Evolutionary conservation across 2,329 filamentous ascomycete genomes (phyloP).

Genomic region (Exophiala viscosa): DNA sequence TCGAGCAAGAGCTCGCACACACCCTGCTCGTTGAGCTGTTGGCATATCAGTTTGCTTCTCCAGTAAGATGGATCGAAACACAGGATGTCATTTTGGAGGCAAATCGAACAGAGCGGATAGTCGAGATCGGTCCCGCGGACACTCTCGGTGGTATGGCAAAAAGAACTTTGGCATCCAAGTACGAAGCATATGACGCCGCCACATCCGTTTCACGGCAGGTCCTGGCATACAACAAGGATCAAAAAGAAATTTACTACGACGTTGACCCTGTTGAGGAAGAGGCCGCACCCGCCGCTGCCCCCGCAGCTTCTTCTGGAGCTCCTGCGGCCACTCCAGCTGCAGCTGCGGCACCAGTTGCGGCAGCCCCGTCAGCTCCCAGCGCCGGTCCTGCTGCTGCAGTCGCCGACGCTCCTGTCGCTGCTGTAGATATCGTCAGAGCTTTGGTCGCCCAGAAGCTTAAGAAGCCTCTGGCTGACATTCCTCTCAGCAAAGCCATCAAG

Average conservation of each 20-base stretch:
- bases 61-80: constrained; percentile 99
- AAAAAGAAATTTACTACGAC: constrained; percentile 99
- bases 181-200: constrained; percentile 96
- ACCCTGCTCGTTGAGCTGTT: constrained; percentile 97
- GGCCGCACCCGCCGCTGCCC: constrained; percentile 53
- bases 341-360: constrained; percentile 52
- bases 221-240: constrained; percentile 98
- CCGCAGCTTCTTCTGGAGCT: constrained; percentile 40
- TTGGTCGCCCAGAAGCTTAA: constrained; percentile 97
- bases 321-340: constrained; percentile 52
- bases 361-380: constrained; percentile 60
- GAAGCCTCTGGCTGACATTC: constrained; percentile 84
- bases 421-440: constrained; percentile 82
- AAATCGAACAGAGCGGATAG: constrained; percentile 92
- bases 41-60: constrained; percentile 98
- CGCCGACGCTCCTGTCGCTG: constrained; percentile 79
- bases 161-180: constrained; percentile 91
- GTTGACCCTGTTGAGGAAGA: constrained; percentile 94
- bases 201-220: constrained; percentile 96
- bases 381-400: constrained; percentile 84
- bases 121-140: constrained; percentile 94
- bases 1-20: constrained; percentile 98
- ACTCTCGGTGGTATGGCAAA: constrained; percentile 97
- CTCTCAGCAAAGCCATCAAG: constrained; percentile 94
- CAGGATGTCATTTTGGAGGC: constrained; percentile 99